Evolutionary conservation across 495 filamentous ascomycete species (phyloP), one percentile per base, ranked within the genome.

Genomic region (Chaetomium tenue): DNA sequence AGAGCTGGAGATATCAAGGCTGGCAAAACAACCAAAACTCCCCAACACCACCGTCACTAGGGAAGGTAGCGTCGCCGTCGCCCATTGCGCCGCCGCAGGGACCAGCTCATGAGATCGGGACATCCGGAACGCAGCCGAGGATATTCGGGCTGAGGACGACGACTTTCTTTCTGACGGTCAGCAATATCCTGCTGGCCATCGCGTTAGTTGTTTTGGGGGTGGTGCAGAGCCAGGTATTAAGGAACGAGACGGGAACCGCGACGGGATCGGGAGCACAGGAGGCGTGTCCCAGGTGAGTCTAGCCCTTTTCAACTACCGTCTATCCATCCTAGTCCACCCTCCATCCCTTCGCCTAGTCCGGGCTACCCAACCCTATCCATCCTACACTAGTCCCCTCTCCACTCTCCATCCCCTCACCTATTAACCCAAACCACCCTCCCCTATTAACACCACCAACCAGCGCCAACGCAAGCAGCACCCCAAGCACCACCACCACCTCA

Each of bases 121-220:
- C 42, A 3, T 18, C 53, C 16, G 16, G 7, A 4, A 4, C 12
- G 42, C 7, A 9, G 8, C 15, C 23, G 42, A 59, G 25, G 42
- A 63, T 65, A 30, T 12, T 61, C 11, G 57, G 63, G 7, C 22
- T 61, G 52, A 22, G 63, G 48, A 65, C 20, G 52, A 60, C 63
- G 15, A 65, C 63, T 0, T 50, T 65, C 52, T 60, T 55, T 6
- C n/a, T 65, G 48, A 37, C 42, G 1, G 7, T 56, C 40, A 65
- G 56, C 63, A 65, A 65, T 42, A 60, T 60, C n/a, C 12, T 60
- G 18, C 39, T 65, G 1, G 57, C 57, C 22, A 48, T 61, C 6
- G 56, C 8, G 18, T 56, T 65, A 6, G n/a, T 65, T 15, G 51
- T 60, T n/a, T 28, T 65, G 1, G 63, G 47, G 2, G 63, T 61